A percentile compares a stretch with the other conserved stretches of the same genome.
phyloP scores from a whole-genome alignment of 768 basidiomycete species.

The Chalciporus chontae region DNA sequence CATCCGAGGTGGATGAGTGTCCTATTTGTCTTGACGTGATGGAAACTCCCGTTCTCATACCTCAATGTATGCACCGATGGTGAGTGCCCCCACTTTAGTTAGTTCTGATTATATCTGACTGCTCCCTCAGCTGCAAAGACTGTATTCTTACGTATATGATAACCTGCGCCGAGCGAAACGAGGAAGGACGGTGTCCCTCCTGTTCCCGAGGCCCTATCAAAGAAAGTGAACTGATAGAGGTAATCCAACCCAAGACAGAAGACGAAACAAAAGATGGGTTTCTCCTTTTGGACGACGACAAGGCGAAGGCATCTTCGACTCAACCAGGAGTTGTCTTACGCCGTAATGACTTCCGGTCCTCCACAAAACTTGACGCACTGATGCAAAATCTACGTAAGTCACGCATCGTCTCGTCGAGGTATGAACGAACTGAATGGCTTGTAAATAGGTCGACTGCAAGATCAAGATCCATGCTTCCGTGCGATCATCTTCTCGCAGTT shows the following conservation, averaged over 20 bases:
- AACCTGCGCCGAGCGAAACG: slow-evolving; percentile 62
- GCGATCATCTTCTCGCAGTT: slow-evolving; percentile 92
- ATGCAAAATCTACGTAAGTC: slow-evolving; percentile 63
- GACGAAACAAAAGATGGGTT: background rate
- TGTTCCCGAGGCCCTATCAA: slow-evolving; percentile 71
- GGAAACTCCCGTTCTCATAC: slow-evolving; percentile 66
- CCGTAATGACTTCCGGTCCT: slow-evolving; percentile 82
- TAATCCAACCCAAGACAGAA: slow-evolving; percentile 38
- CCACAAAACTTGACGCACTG: slow-evolving; percentile 88
- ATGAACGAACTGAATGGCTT: background rate
- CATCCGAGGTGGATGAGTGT: slow-evolving; percentile 62
- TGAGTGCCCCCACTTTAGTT: slow-evolving; percentile 24
- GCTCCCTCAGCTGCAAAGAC: slow-evolving; percentile 70
- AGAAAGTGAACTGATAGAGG: slow-evolving; percentile 60
- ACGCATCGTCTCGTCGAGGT: background rate
- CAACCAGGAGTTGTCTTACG: slow-evolving; percentile 54
- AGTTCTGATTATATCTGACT: background rate
- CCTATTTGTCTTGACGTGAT: slow-evolving; percentile 79
- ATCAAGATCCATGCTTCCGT: slow-evolving; percentile 73
- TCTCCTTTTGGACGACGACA: slow-evolving; percentile 10
- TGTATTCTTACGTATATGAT: slow-evolving; percentile 78
- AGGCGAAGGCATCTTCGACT: slow-evolving; percentile 19
- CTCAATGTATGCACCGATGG: slow-evolving; percentile 77
- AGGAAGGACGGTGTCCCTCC: slow-evolving; percentile 74
- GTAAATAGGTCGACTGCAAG: slow-evolving; percentile 51